Evolutionary conservation across 176 grass and related monocot genomes (phyloP), one percentile per base, ranked within the genome.

Genomic region (Ananas comosus): DNA sequence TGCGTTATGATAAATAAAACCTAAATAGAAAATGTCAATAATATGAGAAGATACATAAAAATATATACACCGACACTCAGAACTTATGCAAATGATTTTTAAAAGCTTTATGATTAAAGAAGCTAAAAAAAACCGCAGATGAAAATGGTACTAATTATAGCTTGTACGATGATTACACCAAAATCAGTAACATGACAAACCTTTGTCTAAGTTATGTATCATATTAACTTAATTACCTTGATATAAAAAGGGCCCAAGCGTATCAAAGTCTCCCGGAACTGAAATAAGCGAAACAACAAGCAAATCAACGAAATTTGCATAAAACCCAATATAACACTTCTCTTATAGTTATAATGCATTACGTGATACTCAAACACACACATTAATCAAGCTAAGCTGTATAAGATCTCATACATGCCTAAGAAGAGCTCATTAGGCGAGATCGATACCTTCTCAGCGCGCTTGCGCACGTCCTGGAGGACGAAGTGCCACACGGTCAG

Each of bases 211-310:
- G 33, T 51, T 57, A 42, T 56, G 66, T 54, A 64, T 69, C 13
- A 29, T 48, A 64, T 5, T 80, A 27, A 29, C 65, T 12, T 78
- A 11, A 9, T 64, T 85, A 97, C 86, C 93, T 97, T 97, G 73
- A 83, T 92, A 83, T 91, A 97, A 66, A 97, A 97, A 56, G 89
- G 93, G 47, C 89, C 93, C 77, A 97, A 81, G 28, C 79, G 48
- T 74, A 97, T 87, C 73, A 92, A 86, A n/a, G 93, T 85, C 53
- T 92, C 86, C 28, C 86, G 70, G 70, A 97, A 97, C 89, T 97
- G 93, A 81, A 97, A 92, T 2, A 72, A 73, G 51, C 12, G 72
- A 77, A 64, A 64, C 23, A 29, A 24, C 23, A 86, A 51, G 19
- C 18, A 52, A 72, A 64, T 25, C 73, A 59, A 54, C 54, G 19